phyloP scores from a whole-genome alignment of 768 basidiomycete genomes.

The Pleurotus sapidus region DNA sequence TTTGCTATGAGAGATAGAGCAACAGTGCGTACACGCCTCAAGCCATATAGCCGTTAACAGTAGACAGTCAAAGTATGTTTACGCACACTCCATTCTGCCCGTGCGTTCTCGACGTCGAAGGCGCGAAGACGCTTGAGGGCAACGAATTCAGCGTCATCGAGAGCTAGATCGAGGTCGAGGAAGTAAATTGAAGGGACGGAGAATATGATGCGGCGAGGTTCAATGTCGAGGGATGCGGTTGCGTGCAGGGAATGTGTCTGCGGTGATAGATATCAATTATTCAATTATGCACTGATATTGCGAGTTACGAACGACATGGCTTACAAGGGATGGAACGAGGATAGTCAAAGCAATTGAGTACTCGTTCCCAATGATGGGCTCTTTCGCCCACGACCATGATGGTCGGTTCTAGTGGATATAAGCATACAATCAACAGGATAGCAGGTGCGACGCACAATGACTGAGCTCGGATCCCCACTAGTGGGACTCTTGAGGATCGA shows the following conservation, averaged over 20 bases:
- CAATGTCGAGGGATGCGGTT: constrained; percentile 60
- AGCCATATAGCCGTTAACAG: constrained; percentile 17
- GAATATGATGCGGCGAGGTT: constrained; percentile 55
- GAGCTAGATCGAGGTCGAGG: constrained; percentile 53
- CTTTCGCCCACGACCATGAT: constrained; percentile 55
- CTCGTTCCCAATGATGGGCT: constrained; percentile 15
- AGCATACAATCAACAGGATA: neutral
- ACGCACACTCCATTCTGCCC: constrained; percentile 66
- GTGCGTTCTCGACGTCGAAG: constrained; percentile 60
- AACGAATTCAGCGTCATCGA: constrained; percentile 53
- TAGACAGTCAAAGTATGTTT: constrained; percentile 47
- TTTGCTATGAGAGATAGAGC: too few species aligned
- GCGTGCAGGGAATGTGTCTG: constrained; percentile 48
- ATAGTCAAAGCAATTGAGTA: constrained; percentile 47
- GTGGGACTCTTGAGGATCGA: neutral
- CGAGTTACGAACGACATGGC: constrained; percentile 18
- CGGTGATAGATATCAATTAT: constrained; percentile 3
- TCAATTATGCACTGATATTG: neutral
- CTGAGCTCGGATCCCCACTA: neutral
- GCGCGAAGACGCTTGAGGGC: constrained; percentile 55
- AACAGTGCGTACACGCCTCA: too few species aligned
- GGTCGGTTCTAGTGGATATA: constrained; percentile 16
- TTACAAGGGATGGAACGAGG: constrained; percentile 54
- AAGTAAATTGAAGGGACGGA: constrained; percentile 40
- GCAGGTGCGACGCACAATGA: neutral